Base-by-base conservation (phyloP, 352 stramenopile genomes). In the Elongisporangium senticosum region DNA sequence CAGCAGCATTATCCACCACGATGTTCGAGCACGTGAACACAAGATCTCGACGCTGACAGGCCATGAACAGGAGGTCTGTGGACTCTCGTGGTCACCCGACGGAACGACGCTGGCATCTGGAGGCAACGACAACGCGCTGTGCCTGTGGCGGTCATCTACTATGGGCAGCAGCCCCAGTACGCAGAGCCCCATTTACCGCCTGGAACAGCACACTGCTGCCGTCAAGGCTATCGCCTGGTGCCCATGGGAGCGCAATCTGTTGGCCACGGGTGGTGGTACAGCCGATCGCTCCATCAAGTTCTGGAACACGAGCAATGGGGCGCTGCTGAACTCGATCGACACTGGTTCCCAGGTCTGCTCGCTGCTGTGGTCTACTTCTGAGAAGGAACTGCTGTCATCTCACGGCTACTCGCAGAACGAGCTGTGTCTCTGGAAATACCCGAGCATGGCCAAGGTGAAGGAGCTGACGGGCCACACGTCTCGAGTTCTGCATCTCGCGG, bases 181-280 rank as follows among this genome's bases (percentile, higher is more conserved):
- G 20, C 71, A 89, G 61, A 66, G 74, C 33, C 76, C 89, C 37
- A 62, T 88, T 60, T 76, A 95, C 67, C 71, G 85, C 3, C 67
- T 99, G n/a, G 96, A 93, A 23, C 93, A 99, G 21, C 98, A 99
- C 77, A 90, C 72, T 70, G 97, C 97, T 7, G 97, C 97, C 26
- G 97, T 99, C 21, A 99, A 99, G 69, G 97, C 97, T 19, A 87
- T 99, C 54, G 96, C 97, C 6, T 99, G 97, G 97, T 99, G 95
- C 69, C 97, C 97, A 8, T 98, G 98, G 83, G 94, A 99, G 64
- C 91, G 95, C 17, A 97, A 98, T 65, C 62, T 99, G 8, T 84
- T 99, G 43, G 97, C 97, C 1, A 97, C 94, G 11, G 97, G 97
- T 54, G 97, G 96, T 28, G 97, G 97, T 62, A 99, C 97, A 20